Evolutionary conservation across 768 basidiomycete genomes (phyloP).

Genomic region (Chlorophyllum brunneum): DNA sequence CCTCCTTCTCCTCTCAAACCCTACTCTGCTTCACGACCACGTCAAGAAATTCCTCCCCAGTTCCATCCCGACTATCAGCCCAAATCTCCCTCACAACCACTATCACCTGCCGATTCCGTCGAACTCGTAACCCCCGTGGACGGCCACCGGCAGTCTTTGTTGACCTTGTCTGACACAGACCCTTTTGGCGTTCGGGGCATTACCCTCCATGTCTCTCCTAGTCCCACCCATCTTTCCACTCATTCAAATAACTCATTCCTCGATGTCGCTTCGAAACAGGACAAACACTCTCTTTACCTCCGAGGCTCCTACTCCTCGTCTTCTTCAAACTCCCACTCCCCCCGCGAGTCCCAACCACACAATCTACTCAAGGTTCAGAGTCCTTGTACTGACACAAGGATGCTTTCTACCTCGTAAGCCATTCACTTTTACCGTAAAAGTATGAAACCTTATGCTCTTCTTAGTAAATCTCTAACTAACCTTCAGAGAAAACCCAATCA

Average conservation of each 20-base stretch:
- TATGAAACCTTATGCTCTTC: slow-evolving; percentile 2
- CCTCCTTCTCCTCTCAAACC: slow-evolving; percentile 27
- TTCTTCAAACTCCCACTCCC: slow-evolving; percentile 48
- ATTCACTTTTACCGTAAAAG: not conserved
- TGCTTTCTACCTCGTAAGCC: slow-evolving; percentile 10
- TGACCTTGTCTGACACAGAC: slow-evolving; percentile 61
- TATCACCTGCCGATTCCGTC: slow-evolving; percentile 49
- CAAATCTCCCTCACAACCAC: slow-evolving; percentile 55
- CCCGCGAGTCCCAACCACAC: slow-evolving; percentile 24
- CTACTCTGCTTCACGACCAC: slow-evolving; percentile 16
- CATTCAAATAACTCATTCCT: slow-evolving; percentile 49
- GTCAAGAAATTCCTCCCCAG: slow-evolving; percentile 19
- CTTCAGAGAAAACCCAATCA: slow-evolving; percentile 1
- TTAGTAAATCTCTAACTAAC: slow-evolving; percentile 7
- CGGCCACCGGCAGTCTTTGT: slow-evolving; percentile 42
- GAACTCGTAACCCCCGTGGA: slow-evolving; percentile 56
- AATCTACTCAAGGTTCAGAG: not conserved
- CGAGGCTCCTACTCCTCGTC: slow-evolving; percentile 56
- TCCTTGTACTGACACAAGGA: not conserved
- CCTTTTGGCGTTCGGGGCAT: slow-evolving; percentile 56
- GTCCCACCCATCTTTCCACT: slow-evolving; percentile 47
- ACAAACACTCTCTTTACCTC: slow-evolving; percentile 32
- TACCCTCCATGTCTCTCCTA: slow-evolving; percentile 36
- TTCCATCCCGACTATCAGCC: slow-evolving; percentile 27
- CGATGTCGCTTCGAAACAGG: slow-evolving; percentile 39